A percentile compares a stretch with the other conserved stretches of the same genome.
phyloP scores from a whole-genome alignment of 495 filamentous ascomycete genomes.

The Evernia prunastri region DNA sequence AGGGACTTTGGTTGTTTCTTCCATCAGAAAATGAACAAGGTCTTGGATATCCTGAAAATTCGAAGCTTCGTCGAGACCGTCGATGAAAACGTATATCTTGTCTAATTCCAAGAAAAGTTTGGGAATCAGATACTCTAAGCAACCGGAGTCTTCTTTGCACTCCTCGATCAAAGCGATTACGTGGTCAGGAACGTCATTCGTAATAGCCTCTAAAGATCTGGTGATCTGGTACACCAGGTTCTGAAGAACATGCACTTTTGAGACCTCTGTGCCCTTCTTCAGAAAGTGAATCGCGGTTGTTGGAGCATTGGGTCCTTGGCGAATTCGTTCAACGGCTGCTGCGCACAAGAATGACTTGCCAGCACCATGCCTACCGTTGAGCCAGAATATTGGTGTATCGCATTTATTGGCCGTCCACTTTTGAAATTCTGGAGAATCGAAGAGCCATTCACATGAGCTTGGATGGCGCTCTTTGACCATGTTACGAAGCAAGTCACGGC shows the following conservation, averaged over 20 bases:
- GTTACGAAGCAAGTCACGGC: background rate
- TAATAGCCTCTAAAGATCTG: background rate
- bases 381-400: background rate
- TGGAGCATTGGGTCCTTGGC: background rate
- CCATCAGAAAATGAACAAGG: background rate
- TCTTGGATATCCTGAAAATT: background rate
- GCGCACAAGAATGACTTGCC: background rate
- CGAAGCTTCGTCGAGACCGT: background rate
- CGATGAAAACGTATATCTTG: background rate
- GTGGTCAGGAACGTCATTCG: background rate
- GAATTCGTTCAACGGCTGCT: background rate
- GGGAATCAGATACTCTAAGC: background rate
- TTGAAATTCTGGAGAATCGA: background rate
- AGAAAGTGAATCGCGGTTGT: background rate
- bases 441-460: background rate
- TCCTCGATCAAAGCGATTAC: background rate
- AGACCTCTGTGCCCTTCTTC: background rate
- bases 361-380: background rate
- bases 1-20: background rate
- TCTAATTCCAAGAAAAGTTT: background rate
- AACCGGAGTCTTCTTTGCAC: background rate
- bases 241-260: background rate
- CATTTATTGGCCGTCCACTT: background rate
- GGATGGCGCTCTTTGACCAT: constrained; percentile 1
- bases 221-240: background rate